Evolutionary conservation across 2,329 filamentous ascomycete species (phyloP).

Genomic region (Coniella vitis): DNA sequence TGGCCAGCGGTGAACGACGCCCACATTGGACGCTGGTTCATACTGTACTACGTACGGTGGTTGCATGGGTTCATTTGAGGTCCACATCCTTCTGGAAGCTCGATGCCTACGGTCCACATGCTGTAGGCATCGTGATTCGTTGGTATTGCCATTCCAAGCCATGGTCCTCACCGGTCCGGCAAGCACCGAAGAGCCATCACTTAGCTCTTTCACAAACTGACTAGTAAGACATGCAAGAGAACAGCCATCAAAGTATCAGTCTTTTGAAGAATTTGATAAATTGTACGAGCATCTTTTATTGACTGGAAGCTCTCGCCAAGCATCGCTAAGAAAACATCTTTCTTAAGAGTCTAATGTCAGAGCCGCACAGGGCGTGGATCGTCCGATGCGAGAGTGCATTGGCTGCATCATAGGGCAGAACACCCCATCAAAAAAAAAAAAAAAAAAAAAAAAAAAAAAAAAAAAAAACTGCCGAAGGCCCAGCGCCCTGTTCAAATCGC

Average conservation of each 20-base stretch:
- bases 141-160: too few species aligned
- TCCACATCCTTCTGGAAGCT: slow-evolving; percentile 8
- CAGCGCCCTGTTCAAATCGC: neutral
- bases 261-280: neutral
- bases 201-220: too few species aligned
- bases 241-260: neutral
- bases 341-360: neutral
- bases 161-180: neutral
- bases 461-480: slow-evolving; percentile 5
- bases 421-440: slow-evolving; percentile 5
- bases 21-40: neutral
- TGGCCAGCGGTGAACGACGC: neutral
- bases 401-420: neutral
- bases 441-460: slow-evolving; percentile 6
- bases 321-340: neutral
- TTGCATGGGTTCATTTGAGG: neutral
- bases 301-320: too few species aligned
- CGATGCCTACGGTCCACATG: neutral
- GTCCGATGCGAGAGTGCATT: neutral
- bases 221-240: neutral
- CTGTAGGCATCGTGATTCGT: neutral
- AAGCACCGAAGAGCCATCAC: too few species aligned
- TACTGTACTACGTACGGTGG: neutral
- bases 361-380: slow-evolving; percentile 4
- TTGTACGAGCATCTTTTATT: too few species aligned